phyloP scores from a whole-genome alignment of 371 early-diverging fungal species.

The Basidiobolus meristosporus region DNA sequence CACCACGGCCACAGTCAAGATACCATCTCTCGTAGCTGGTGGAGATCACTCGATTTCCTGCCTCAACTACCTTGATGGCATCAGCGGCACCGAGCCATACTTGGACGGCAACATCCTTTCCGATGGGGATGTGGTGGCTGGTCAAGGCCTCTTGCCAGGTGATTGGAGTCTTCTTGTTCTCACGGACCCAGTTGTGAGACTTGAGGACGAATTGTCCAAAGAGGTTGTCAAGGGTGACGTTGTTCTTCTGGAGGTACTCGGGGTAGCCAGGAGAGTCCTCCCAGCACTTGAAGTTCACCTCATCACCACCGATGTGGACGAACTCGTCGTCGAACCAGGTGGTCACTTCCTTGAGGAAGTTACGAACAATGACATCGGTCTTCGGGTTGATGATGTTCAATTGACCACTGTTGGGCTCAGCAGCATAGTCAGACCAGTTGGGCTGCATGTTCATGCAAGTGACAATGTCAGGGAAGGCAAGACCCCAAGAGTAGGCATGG shows the following conservation, averaged over 20 bases:
- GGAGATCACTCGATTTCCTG: conserved; percentile 30
- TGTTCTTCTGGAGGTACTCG: conserved; percentile 11
- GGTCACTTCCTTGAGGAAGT: conserved; percentile 36
- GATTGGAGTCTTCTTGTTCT: conserved; percentile 19
- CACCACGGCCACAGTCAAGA: conserved; percentile 48
- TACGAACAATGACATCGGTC: conserved; percentile 28
- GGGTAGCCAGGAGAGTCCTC: conserved; percentile 12
- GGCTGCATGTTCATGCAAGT: conserved; percentile 19
- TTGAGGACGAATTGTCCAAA: conserved; percentile 8
- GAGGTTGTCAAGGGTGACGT: conserved; percentile 8
- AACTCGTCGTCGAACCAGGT: conserved; percentile 35
- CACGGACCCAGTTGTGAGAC: conserved; percentile 9
- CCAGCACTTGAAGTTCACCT: conserved; percentile 54
- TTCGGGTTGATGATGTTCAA: conserved; percentile 34
- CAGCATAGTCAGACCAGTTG: conserved; percentile 14
- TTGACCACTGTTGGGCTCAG: conserved; percentile 57
- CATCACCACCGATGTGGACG: conserved; percentile 62
- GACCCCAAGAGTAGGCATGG: conserved; percentile 28
- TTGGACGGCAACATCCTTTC: conserved; percentile 25
- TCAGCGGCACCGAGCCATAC: conserved; percentile 27
- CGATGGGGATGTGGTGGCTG: conserved; percentile 16
- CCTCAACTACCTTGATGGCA: conserved; percentile 17
- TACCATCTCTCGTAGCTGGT: conserved; percentile 36
- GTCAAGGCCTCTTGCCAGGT: conserved; percentile 33
- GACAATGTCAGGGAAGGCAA: conserved; percentile 15